Evolutionary conservation across 2,329 filamentous ascomycete genomes (phyloP).

Genomic region (Annulohypoxylon truncatum): DNA sequence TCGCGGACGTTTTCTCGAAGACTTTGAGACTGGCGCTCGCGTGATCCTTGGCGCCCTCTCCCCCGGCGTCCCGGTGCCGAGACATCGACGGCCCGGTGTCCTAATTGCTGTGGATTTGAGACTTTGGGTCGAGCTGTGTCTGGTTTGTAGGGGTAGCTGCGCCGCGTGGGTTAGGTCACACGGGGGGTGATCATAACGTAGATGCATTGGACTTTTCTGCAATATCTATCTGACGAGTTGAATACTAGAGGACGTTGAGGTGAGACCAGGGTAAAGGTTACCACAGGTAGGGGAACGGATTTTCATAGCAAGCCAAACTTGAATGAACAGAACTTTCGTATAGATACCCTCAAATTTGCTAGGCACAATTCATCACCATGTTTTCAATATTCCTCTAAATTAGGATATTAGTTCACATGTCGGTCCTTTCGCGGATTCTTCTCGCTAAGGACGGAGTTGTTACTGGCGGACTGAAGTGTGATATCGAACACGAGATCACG

Average conservation of each 20-base stretch:
- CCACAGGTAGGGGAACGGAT: neutral
- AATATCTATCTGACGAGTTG: neutral
- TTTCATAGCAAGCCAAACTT: neutral
- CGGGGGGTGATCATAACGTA: neutral
- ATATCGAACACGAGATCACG: neutral
- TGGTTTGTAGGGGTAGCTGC: neutral
- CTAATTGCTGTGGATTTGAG: conserved; percentile 18
- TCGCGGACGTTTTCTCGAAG: neutral
- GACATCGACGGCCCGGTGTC: conserved; percentile 28
- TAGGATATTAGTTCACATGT: neutral
- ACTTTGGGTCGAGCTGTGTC: neutral
- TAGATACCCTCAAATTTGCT: neutral
- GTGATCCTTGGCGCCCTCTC: neutral
- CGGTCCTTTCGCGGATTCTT: neutral
- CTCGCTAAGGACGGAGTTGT: neutral
- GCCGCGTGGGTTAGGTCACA: neutral
- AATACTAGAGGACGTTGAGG: neutral
- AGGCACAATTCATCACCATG: neutral
- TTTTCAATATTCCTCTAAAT: neutral
- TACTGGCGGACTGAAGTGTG: neutral
- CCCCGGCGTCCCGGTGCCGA: conserved; percentile 7
- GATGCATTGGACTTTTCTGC: neutral
- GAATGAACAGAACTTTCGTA: neutral
- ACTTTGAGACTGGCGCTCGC: neutral
- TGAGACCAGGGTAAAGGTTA: neutral